Conservation (phyloP, 441 rosid species). For the Kokia cookei region DNA sequence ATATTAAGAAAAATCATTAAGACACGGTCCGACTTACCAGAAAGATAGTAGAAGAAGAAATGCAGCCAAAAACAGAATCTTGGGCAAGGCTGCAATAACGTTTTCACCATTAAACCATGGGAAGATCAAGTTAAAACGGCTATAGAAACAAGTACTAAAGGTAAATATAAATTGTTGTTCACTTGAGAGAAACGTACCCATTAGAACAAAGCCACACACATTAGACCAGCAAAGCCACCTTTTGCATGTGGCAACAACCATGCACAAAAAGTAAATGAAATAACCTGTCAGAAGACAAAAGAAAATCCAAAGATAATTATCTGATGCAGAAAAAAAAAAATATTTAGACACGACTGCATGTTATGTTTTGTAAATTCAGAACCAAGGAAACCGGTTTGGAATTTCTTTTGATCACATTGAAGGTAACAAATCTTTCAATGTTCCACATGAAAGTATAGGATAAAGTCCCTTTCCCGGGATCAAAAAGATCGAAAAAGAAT, state of each 20-base stretch:
- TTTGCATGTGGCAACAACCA: constrained; percentile 44
- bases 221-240: constrained; percentile 58
- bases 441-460: neutral
- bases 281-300: constrained; percentile 37
- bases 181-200: constrained; percentile 37
- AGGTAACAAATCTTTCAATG: neutral
- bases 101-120: constrained; percentile 2
- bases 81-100: constrained; percentile 32
- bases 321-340: neutral
- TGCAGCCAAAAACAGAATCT: constrained; percentile 38
- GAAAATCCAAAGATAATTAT: constrained; percentile 3
- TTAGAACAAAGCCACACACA: constrained; percentile 55
- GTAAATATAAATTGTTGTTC: neutral
- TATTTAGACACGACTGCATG: neutral
- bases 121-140: neutral
- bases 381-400: neutral
- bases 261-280: constrained; percentile 38
- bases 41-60: constrained; percentile 68
- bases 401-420: neutral
- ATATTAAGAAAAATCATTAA: neutral
- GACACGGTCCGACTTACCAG: constrained; percentile 33
- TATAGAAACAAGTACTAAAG: neutral
- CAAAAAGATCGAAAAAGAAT: neutral
- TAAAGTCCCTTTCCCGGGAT: neutral
- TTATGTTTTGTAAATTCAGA: neutral